phyloP scores from a whole-genome alignment of 2,329 filamentous ascomycete genomes.

The Arthrocladium fulminans region DNA sequence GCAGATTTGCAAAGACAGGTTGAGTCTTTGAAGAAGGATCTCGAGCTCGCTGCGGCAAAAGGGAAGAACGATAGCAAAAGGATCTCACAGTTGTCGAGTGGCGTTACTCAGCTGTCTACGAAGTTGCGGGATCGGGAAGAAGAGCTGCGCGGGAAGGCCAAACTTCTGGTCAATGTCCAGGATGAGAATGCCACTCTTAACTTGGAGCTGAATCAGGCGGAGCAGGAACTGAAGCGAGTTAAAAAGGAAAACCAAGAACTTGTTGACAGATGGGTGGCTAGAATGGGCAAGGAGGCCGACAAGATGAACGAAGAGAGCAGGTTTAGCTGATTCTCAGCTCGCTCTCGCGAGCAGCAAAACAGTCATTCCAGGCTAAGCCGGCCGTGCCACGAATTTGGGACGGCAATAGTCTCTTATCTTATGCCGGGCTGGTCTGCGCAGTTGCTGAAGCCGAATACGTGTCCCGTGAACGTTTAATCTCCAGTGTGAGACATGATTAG shows the following conservation, averaged over 20 bases:
- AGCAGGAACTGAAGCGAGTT: conserved; percentile 63
- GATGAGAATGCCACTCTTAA: conserved; percentile 86
- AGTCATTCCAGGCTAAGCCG: no score
- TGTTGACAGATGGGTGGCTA: conserved; percentile 82
- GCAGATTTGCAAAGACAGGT: conserved; percentile 58
- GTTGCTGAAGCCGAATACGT: no score
- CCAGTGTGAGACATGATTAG: no score
- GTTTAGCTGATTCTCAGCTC: conserved; percentile 15
- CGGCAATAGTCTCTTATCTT: no score
- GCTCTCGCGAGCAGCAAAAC: no score
- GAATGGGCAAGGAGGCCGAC: conserved; percentile 77
- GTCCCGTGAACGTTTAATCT: no score
- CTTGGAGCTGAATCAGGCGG: conserved; percentile 77
- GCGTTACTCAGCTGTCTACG: conserved; percentile 53
- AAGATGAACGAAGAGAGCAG: conserved; percentile 62
- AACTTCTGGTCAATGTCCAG: conserved; percentile 78
- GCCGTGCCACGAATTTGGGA: no score
- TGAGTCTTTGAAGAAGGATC: conserved; percentile 53
- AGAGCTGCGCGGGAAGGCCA: conserved; percentile 74
- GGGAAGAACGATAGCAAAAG: conserved; percentile 51
- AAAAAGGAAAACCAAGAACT: conserved; percentile 79
- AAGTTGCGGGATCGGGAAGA: conserved; percentile 73
- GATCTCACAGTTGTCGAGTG: conserved; percentile 54
- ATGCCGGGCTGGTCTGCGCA: no score
- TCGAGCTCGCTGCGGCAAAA: conserved; percentile 54